Evolutionary conservation across 2,329 filamentous ascomycete genomes (phyloP).

Genomic region (Sporothrix schenckii): DNA sequence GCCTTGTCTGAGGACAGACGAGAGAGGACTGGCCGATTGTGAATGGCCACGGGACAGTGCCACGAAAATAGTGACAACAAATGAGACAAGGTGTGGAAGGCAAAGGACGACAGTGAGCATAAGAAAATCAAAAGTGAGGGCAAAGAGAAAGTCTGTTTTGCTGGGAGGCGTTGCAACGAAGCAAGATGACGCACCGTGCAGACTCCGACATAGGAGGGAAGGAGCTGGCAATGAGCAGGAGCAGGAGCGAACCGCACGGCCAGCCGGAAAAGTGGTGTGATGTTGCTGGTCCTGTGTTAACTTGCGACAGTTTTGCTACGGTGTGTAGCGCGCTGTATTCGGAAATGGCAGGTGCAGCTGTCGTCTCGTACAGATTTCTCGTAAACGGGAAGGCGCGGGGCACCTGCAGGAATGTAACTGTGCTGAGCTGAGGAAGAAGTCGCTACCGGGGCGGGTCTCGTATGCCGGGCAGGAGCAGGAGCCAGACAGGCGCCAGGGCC

Average conservation of each 20-base stretch:
- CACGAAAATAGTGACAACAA: background rate
- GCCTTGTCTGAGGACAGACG: background rate
- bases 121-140: background rate
- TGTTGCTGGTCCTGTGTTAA: background rate
- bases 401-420: background rate
- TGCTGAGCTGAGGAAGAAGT: background rate
- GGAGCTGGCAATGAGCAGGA: background rate
- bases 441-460: background rate
- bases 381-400: slow-evolving; percentile 14
- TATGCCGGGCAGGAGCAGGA: background rate
- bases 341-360: background rate
- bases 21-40: background rate
- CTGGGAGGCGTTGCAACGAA: background rate
- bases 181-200: slow-evolving; percentile 12
- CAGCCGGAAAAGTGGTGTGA: background rate
- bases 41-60: background rate
- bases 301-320: background rate
- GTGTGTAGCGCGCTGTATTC: background rate
- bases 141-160: slow-evolving; percentile 10
- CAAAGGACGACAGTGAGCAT: background rate
- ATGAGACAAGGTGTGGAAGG: background rate
- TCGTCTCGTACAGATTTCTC: background rate
- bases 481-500: no score
- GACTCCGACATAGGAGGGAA: slow-evolving; percentile 20
- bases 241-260: slow-evolving; percentile 9